These are phyloP conservation scores for Acacia confusa DNA, from an alignment of 306 rosid genomes.

Conservation along the genomic window DNA sequence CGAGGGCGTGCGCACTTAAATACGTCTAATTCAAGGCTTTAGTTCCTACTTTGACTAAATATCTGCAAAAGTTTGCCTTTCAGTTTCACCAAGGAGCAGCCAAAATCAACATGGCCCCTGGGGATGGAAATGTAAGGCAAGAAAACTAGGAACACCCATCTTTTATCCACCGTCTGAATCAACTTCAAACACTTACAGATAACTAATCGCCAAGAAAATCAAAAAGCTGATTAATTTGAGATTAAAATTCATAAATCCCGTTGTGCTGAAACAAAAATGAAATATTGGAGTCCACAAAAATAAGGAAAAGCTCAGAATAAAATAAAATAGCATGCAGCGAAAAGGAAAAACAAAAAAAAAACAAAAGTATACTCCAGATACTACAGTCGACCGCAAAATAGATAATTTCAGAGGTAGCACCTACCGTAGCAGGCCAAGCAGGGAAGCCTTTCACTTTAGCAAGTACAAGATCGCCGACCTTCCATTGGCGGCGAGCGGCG, in stretches of 20 bases:
- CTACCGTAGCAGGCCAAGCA: slow-evolving; percentile 97
- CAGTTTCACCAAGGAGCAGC: background rate
- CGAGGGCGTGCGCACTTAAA: background rate
- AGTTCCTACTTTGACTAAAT: background rate
- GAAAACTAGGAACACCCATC: background rate
- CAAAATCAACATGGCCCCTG: background rate
- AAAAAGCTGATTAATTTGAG: background rate
- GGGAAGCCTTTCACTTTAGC: slow-evolving; percentile 97
- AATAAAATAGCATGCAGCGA: slow-evolving; percentile 28
- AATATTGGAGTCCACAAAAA: background rate
- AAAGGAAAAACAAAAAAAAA: slow-evolving; percentile 27
- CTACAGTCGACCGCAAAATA: background rate
- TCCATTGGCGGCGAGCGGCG: slow-evolving; percentile 81
- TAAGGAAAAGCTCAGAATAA: background rate
- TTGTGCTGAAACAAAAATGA: slow-evolving; percentile 19
- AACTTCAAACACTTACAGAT: slow-evolving; percentile 5
- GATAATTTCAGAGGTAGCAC: background rate
- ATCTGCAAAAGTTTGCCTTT: slow-evolving; percentile 3
- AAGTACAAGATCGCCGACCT: slow-evolving; percentile 94
- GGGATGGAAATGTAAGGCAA: background rate
- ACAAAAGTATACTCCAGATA: slow-evolving; percentile 16
- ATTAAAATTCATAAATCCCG: background rate
- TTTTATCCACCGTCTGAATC: background rate
- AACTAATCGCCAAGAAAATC: background rate
- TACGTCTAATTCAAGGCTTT: background rate